Evolutionary conservation across 306 rosid species (phyloP), one percentile per base, ranked within the genome.

Genomic region (Canavalia gladiata): DNA sequence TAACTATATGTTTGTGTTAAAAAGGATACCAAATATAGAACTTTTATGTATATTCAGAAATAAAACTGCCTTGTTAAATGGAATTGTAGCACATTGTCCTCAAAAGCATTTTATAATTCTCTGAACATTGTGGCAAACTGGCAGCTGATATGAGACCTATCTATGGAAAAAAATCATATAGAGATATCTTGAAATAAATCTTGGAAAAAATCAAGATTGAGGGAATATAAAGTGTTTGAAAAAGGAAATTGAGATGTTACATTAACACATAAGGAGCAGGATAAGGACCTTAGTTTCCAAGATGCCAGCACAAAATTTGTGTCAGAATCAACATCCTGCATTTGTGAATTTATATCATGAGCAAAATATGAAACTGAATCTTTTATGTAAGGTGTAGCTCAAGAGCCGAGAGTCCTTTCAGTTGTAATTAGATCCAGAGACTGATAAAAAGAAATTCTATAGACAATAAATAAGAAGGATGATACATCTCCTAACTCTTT

Each of bases 211-310:
- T 0, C 7, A 4, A 45, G 46, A 34, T 41, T 62, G 65, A 81
- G 55, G 60, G 68, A 39, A 37, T 51, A 58, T 6, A 8, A 76
- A 70, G 55, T 72, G 47, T 50, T 43, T 7, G 49, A 30, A 13
- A 55, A 74, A 13, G 28, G 33, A 18, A 64, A 75, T 7, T 42
- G 13, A 1, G 30, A 59, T 50, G 78, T 54, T 76, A 79, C 13
- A 55, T 35, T 41, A 68, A 62, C 50, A 54, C n/a, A 62, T 12
- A 68, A 41, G 35, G 67, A 58, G 54, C 34, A 59, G 51, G 76
- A 52, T 69, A 84, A 82, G 89, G 58, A 95, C 99, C 99, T 91
- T 60, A 95, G 87, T 76, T 89, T 89, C 99, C 97, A 95, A 57
- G 90, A 89, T 74, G 97, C 99, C 12, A 64, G 72, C 75, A 92